A percentile compares a stretch with the other conserved stretches of the same genome.
Evolutionary conservation across 352 stramenopile species (phyloP).

Genomic region (Thalassiosira sp.): DNA sequence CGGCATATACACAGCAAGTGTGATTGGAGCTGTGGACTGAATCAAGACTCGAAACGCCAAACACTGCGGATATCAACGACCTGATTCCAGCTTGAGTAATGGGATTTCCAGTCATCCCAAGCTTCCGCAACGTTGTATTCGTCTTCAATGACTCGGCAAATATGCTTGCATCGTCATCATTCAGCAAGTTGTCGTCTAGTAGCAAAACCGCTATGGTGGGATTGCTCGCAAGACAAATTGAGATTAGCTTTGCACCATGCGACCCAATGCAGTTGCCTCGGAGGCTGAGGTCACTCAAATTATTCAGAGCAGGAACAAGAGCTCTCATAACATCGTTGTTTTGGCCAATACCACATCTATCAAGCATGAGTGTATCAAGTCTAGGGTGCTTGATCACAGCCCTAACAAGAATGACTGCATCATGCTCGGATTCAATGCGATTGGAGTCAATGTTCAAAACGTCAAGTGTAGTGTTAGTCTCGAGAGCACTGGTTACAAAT

Average conservation of each 20-base stretch:
- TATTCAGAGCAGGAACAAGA: background rate
- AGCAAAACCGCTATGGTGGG: conserved; percentile 3
- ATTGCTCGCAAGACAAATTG: conserved; percentile 1
- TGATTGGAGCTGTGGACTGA: conserved; percentile 17
- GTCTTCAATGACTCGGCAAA: conserved; percentile 1
- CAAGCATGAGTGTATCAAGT: background rate
- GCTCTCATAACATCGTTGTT: background rate
- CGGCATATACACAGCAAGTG: background rate
- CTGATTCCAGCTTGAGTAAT: conserved; percentile 1
- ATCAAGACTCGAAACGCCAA: background rate
- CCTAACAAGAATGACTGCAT: background rate
- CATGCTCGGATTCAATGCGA: background rate
- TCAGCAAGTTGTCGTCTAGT: conserved; percentile 10
- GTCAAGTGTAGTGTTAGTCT: background rate
- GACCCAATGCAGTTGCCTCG: conserved; percentile 13
- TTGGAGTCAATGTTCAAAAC: background rate
- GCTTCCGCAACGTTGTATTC: conserved; percentile 9
- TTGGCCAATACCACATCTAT: background rate
- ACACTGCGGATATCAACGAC: background rate
- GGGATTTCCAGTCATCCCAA: background rate
- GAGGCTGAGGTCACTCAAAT: background rate
- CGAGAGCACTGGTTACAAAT: background rate
- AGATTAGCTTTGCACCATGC: background rate
- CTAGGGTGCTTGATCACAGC: background rate
- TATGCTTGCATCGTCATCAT: conserved; percentile 7